Evolutionary conservation across 176 grass and related monocot species (phyloP).

Genomic region (Avena atlantica): DNA sequence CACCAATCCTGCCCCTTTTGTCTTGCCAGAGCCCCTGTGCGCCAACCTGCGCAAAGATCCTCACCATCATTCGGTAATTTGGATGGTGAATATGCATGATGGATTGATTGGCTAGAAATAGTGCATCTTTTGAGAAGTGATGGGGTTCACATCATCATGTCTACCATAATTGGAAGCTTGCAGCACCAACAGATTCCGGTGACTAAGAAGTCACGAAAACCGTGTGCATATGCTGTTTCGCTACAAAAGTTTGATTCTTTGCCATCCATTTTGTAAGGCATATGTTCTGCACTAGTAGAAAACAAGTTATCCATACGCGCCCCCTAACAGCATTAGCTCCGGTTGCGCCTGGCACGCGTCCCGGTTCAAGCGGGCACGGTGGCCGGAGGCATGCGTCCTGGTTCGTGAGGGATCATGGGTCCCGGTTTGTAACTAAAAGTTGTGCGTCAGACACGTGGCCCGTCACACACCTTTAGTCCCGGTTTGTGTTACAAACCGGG

Average conservation of each 20-base stretch:
- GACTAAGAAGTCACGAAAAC: conserved; percentile 37
- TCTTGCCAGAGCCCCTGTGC: conserved; percentile 34
- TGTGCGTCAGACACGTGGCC: too few relatives aligned
- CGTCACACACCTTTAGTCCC: too few relatives aligned
- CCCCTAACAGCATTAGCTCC: too few relatives aligned
- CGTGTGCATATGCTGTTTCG: not conserved
- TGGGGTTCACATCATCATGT: conserved; percentile 49
- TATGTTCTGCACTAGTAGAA: too few relatives aligned
- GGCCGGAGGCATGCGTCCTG: too few relatives aligned
- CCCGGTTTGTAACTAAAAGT: too few relatives aligned
- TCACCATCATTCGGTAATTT: conserved; percentile 14
- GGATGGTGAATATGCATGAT: conserved; percentile 9
- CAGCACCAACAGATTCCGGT: conserved; percentile 41
- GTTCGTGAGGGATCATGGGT: too few relatives aligned
- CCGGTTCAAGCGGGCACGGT: too few relatives aligned
- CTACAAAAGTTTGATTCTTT: conserved; percentile 28
- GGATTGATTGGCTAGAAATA: not conserved
- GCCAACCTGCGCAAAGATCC: conserved; percentile 34
- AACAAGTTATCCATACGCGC: too few relatives aligned
- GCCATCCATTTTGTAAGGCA: not conserved
- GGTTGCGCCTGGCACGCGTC: too few relatives aligned
- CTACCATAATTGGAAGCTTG: conserved; percentile 41
- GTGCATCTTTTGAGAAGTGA: conserved; percentile 49
- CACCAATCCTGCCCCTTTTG: conserved; percentile 45
- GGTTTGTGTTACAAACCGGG: too few relatives aligned